These are phyloP conservation scores for Kuraishia floccosa DNA, from an alignment of 805 yeast species.

Conservation along the genomic window DNA sequence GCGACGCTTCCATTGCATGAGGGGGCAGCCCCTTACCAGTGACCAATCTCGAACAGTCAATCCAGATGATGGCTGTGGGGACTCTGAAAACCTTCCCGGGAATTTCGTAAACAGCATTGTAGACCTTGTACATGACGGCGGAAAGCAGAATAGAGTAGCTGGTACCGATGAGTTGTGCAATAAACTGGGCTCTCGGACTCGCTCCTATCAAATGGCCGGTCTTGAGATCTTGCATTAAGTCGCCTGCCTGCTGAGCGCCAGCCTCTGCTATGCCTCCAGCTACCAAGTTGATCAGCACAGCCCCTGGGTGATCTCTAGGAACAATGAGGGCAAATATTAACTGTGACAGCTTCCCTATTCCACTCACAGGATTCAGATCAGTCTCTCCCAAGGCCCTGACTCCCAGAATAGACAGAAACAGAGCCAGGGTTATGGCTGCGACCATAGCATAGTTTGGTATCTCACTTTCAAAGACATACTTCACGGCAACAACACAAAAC, in stretches of 20 bases:
- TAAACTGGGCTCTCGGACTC: constrained; percentile 82
- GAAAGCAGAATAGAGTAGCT: constrained; percentile 73
- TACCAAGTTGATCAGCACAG: constrained; percentile 73
- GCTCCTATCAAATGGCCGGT: constrained; percentile 91
- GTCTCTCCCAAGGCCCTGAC: constrained; percentile 96
- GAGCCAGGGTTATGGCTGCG: constrained; percentile 62
- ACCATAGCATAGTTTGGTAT: constrained; percentile 64
- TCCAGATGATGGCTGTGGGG: constrained; percentile 96
- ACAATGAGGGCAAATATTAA: constrained; percentile 73
- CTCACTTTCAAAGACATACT: constrained; percentile 54
- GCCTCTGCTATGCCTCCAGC: constrained; percentile 98
- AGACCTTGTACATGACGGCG: constrained; percentile 71
- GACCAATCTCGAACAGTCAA: constrained; percentile 88
- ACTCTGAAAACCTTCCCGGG: constrained; percentile 77
- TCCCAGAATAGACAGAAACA: constrained; percentile 73
- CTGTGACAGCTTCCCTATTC: constrained; percentile 91
- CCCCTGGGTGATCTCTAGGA: constrained; percentile 66
- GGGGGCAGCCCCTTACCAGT: constrained; percentile 89
- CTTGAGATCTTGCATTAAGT: constrained; percentile 92
- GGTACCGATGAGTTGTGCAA: constrained; percentile 86
- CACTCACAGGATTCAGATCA: constrained; percentile 92
- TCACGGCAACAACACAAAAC: constrained; percentile 54
- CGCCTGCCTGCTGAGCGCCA: constrained; percentile 99
- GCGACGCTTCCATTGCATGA: constrained; percentile 48
- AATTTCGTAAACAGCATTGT: constrained; percentile 72